These are phyloP conservation scores for Leishmania lainsoni DNA, from an alignment of 208 protist genomes.

Conservation along the genomic window DNA sequence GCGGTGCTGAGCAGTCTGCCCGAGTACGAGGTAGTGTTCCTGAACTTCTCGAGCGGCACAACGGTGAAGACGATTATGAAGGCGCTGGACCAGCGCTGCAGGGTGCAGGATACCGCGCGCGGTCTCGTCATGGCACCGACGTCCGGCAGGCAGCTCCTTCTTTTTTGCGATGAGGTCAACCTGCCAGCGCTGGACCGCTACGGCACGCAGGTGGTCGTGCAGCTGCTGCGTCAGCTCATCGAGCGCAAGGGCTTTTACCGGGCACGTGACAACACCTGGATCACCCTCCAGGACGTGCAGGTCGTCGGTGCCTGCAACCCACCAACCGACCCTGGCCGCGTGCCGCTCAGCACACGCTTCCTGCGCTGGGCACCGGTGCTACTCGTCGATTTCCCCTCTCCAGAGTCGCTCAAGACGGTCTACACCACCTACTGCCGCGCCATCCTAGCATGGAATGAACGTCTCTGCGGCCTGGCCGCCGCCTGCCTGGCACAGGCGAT, in stretches of 20 bases:
- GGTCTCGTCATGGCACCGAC: constrained; percentile 92
- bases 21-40: constrained; percentile 95
- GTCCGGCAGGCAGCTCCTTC: constrained; percentile 94
- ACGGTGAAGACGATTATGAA: constrained; percentile 96
- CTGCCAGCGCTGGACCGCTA: constrained; percentile 97
- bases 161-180: constrained; percentile 99
- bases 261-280: constrained; percentile 91
- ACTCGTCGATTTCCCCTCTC: constrained; percentile 98
- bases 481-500: constrained; percentile 92
- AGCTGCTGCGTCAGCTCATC: constrained; percentile 98
- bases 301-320: constrained; percentile 98
- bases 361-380: constrained; percentile 98
- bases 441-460: constrained; percentile 72
- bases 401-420: constrained; percentile 97
- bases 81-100: constrained; percentile 98
- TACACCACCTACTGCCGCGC: constrained; percentile 98
- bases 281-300: constrained; percentile 95
- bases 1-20: constrained; percentile 85
- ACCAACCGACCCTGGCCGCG: constrained; percentile 98
- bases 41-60: constrained; percentile 99
- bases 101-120: constrained; percentile 87
- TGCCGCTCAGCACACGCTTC: constrained; percentile 95
- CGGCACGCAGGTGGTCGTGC: constrained; percentile 98
- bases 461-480: constrained; percentile 36
- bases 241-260: constrained; percentile 98